A percentile compares a stretch with the other conserved stretches of the same genome.
These are phyloP conservation scores for Candida loeiensis DNA, from an alignment of 805 yeast species.

Conservation along the genomic window DNA sequence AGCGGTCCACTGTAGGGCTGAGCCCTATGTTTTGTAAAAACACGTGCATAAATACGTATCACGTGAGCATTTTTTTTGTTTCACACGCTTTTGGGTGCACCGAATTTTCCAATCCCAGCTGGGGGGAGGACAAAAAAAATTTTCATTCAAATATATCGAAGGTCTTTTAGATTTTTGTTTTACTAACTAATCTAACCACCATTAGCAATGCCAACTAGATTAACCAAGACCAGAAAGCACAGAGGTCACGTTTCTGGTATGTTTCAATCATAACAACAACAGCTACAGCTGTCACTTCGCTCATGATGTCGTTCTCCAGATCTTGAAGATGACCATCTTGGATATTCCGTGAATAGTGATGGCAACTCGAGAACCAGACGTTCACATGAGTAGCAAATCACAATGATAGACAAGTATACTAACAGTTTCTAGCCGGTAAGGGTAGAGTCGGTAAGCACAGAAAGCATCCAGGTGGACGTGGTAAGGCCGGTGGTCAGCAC, in stretches of 20 bases:
- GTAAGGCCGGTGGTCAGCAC: constrained; percentile 99
- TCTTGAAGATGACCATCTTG: no score
- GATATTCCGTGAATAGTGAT: no score
- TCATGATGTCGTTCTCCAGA: neutral
- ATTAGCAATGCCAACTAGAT: constrained; percentile 92
- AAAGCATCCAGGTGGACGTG: constrained; percentile 99
- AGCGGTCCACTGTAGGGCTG: neutral
- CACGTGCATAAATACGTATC: constrained; percentile 1
- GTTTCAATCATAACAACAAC: constrained; percentile 28
- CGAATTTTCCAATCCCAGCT: constrained; percentile 2
- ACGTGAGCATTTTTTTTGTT: neutral
- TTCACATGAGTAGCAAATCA: no score
- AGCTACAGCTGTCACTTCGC: neutral
- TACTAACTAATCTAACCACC: constrained; percentile 9
- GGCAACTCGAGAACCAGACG: no score
- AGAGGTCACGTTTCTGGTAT: constrained; percentile 99
- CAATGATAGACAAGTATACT: constrained; percentile 27
- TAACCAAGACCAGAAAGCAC: constrained; percentile 99
- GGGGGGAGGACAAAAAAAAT: constrained; percentile 8
- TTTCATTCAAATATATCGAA: constrained; percentile 7
- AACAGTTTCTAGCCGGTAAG: constrained; percentile 82
- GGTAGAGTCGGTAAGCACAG: constrained; percentile 99
- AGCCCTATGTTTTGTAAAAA: neutral
- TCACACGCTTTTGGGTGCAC: neutral
- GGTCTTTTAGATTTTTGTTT: constrained; percentile 5